Evolutionary conservation across 805 yeast genomes (phyloP).

Genomic region (Pichia ethanolica): DNA sequence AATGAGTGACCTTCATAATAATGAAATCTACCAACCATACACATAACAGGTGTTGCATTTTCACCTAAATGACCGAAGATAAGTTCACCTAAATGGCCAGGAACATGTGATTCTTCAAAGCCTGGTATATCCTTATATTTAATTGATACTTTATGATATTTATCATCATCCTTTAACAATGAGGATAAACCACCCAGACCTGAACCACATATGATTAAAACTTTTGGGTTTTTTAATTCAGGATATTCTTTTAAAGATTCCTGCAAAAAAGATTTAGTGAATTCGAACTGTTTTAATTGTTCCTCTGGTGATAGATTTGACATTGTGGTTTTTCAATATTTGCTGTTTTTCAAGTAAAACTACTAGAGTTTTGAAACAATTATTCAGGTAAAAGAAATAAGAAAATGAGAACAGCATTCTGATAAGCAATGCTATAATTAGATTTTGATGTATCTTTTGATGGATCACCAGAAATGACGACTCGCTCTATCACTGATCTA

Average conservation of each 20-base stretch:
- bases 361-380: no score
- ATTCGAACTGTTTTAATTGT: constrained; percentile 8
- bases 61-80: constrained; percentile 69
- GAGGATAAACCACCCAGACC: constrained; percentile 85
- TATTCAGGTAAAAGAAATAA: no score
- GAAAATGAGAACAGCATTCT: no score
- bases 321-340: not conserved
- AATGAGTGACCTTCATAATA: constrained; percentile 89
- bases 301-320: constrained; percentile 2
- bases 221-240: constrained; percentile 39
- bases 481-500: no score
- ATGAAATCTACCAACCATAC: constrained; percentile 92
- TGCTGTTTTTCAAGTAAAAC: no score
- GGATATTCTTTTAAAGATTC: constrained; percentile 9
- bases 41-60: constrained; percentile 68
- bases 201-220: constrained; percentile 86
- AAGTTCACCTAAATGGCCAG: constrained; percentile 82
- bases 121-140: constrained; percentile 71
- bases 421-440: no score
- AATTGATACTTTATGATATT: constrained; percentile 37
- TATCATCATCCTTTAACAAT: constrained; percentile 28
- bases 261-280: constrained; percentile 12
- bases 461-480: no score
- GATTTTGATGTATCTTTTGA: no score
- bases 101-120: constrained; percentile 73